Percentiles rank a stretch among this genome's conserved stretches.
These are phyloP conservation scores for Silene latifolia DNA, from an alignment of 148 eudicot genomes.

Conservation along the genomic window DNA sequence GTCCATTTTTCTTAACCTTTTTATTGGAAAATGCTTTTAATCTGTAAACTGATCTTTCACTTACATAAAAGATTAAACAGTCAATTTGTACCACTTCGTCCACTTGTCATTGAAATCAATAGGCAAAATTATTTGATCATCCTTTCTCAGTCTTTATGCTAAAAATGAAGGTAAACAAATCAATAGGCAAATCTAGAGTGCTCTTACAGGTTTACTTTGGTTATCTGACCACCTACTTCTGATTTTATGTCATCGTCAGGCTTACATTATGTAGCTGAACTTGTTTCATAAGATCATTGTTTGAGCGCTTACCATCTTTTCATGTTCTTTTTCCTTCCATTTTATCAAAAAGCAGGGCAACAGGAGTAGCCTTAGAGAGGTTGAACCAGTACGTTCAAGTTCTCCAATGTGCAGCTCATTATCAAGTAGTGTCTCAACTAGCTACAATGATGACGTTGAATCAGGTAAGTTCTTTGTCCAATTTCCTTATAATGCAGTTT, in stretches of 20 bases:
- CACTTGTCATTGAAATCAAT: neutral
- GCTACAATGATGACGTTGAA: slow-evolving; percentile 41
- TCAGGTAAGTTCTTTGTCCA: slow-evolving; percentile 27
- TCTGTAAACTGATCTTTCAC: neutral
- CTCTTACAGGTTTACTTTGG: neutral
- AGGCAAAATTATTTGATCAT: neutral
- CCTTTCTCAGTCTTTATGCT: neutral
- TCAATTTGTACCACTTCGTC: no score
- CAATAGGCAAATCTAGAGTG: neutral
- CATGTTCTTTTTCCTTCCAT: neutral
- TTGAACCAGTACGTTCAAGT: slow-evolving; percentile 27
- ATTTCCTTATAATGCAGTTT: neutral
- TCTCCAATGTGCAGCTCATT: slow-evolving; percentile 37
- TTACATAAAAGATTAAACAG: neutral
- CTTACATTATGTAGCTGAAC: neutral
- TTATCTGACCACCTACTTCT: neutral
- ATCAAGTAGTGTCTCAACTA: slow-evolving; percentile 37
- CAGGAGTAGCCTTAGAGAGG: slow-evolving; percentile 32
- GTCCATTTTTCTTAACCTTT: neutral
- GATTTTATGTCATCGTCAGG: neutral
- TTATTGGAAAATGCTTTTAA: neutral
- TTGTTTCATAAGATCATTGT: slow-evolving; percentile 5
- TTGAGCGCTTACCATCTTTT: slow-evolving; percentile 5
- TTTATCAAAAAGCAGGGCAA: slow-evolving; percentile 34
- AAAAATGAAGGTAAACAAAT: neutral